Conservation (phyloP, 805 yeast species). For the Dipodascus geniculatus region DNA sequence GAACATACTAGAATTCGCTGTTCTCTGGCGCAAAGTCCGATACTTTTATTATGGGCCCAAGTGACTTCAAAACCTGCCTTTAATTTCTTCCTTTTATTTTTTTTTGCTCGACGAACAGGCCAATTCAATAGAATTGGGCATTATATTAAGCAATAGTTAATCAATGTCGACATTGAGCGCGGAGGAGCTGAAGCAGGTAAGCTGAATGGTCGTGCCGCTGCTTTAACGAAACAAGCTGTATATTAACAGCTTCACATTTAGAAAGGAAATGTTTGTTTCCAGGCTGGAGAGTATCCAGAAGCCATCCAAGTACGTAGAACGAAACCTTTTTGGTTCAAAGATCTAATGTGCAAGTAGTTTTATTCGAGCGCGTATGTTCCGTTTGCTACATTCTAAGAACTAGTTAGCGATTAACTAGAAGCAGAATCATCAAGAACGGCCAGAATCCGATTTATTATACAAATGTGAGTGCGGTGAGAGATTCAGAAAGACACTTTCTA, state of each 20-base stretch:
- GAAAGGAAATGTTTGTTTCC: conserved; percentile 20
- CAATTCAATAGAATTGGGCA: no score
- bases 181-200: not conserved
- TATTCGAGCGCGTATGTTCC: conserved; percentile 21
- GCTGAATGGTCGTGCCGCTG: no score
- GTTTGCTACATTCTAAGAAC: not conserved
- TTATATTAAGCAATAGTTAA: no score
- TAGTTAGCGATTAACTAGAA: no score
- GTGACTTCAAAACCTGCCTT: no score
- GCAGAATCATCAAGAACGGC: conserved; percentile 17
- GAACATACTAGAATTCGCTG: not conserved
- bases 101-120: no score
- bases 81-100: no score
- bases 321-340: not conserved
- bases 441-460: conserved; percentile 17
- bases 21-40: no score
- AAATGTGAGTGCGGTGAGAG: conserved; percentile 14
- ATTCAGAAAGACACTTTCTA: not conserved
- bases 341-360: conserved; percentile 7
- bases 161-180: not conserved
- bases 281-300: conserved; percentile 18
- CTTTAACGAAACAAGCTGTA: not conserved
- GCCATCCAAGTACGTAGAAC: conserved; percentile 18
- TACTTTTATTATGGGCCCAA: no score
- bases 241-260: not conserved